A percentile compares a stretch with the other conserved stretches of the same genome.
phyloP scores from a whole-genome alignment of 257 asterid species.

The Nicotiana benthamiana region DNA sequence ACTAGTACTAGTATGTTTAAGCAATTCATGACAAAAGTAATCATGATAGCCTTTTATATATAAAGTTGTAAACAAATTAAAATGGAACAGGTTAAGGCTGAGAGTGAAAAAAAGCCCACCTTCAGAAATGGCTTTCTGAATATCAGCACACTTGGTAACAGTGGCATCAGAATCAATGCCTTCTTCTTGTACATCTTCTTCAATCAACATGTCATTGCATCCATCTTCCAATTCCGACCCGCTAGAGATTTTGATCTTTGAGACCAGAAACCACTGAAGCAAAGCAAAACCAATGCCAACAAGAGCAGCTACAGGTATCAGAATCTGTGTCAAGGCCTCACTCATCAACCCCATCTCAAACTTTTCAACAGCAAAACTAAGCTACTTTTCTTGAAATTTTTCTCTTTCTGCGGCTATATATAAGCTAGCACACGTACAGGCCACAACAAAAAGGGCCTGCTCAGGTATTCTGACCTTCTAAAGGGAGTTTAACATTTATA shows the following conservation, averaged over 20 bases:
- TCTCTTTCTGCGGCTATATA: not conserved
- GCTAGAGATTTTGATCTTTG: conserved; percentile 9
- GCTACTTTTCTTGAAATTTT: not conserved
- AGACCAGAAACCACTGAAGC: conserved; percentile 24
- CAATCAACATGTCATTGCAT: conserved; percentile 17
- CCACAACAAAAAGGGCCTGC: not conserved
- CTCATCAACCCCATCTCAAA: conserved; percentile 16
- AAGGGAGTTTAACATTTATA: not conserved
- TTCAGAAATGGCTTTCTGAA: conserved; percentile 27
- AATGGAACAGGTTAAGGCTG: not conserved
- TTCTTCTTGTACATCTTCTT: conserved; percentile 23
- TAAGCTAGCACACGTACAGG: not conserved
- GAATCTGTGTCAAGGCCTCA: conserved; percentile 14
- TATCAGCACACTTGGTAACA: conserved; percentile 28
- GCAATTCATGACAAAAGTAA: not conserved
- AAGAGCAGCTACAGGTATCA: conserved; percentile 21
- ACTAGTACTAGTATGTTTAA: not conserved
- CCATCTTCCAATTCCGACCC: not conserved
- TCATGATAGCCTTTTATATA: not conserved
- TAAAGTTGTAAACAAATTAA: not conserved
- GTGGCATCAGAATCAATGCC: conserved; percentile 13
- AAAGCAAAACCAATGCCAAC: conserved; percentile 21
- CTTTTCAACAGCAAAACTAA: not conserved
- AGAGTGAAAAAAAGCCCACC: not conserved
- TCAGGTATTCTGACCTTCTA: not conserved